Evolutionary conservation across 164 flowering plant species (phyloP).

Genomic region (Santalum album): DNA sequence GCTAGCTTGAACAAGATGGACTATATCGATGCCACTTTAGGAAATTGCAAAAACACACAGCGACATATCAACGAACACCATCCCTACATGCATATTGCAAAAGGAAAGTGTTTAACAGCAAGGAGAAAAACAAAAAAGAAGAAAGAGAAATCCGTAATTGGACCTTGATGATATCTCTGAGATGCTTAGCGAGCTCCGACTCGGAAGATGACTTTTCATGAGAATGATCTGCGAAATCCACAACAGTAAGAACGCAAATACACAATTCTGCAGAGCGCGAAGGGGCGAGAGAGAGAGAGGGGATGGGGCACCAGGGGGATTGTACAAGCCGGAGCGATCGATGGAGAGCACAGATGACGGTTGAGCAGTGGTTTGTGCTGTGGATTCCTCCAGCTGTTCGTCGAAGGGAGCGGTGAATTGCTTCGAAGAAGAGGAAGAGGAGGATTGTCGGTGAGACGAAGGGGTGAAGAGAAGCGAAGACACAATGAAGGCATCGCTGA

Average conservation of each 20-base stretch:
- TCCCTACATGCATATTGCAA: not conserved
- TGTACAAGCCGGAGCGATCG: conserved; percentile 63
- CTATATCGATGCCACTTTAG: not conserved
- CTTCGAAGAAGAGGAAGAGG: conserved; percentile 16
- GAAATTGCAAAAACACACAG: not conserved
- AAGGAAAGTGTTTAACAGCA: not conserved
- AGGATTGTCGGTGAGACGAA: conserved; percentile 6
- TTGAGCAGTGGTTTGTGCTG: conserved; percentile 1
- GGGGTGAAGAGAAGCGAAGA: not conserved
- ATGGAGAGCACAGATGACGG: conserved; percentile 41
- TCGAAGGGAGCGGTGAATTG: conserved; percentile 14
- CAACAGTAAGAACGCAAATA: not conserved
- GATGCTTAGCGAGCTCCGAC: conserved; percentile 81
- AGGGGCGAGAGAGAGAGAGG: not conserved
- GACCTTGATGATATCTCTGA: conserved; percentile 84
- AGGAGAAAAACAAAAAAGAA: not conserved
- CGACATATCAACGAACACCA: not conserved
- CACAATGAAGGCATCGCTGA: conserved; percentile 6
- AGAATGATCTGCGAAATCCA: conserved; percentile 53
- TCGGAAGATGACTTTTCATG: conserved; percentile 45
- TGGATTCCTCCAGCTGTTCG: conserved; percentile 28
- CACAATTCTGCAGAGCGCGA: not conserved
- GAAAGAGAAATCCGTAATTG: not conserved
- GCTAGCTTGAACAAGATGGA: not conserved
- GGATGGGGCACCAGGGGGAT: conserved; percentile 36